Conservation (phyloP, 2,329 filamentous ascomycete genomes). For the Colletotrichum aenigma region DNA sequence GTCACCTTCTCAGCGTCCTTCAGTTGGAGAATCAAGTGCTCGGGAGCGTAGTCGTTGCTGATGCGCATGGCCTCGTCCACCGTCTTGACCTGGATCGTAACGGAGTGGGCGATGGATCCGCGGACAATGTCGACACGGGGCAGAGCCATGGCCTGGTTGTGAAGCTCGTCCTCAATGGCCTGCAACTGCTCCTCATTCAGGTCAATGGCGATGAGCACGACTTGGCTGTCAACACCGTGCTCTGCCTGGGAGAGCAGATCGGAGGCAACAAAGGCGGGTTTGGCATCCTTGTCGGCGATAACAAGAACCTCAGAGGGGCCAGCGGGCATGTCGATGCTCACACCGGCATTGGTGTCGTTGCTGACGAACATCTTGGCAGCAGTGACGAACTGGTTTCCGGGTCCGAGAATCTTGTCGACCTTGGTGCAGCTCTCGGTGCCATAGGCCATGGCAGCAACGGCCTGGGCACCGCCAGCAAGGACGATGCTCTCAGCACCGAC, state of each 20-base stretch:
- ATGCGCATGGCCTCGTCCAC: conserved; percentile 77
- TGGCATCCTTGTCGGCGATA: conserved; percentile 84
- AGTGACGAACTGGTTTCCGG: conserved; percentile 98
- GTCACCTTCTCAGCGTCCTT: conserved; percentile 76
- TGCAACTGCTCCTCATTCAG: conserved; percentile 73
- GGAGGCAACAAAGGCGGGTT: conserved; percentile 93
- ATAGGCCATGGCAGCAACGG: conserved; percentile 95
- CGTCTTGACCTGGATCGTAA: conserved; percentile 78
- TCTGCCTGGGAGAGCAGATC: conserved; percentile 95
- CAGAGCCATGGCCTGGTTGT: conserved; percentile 83
- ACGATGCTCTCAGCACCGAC: conserved; percentile 96
- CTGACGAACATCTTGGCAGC: conserved; percentile 98
- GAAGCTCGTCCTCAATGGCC: conserved; percentile 90
- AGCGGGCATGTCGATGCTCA: conserved; percentile 98
- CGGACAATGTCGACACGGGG: conserved; percentile 93
- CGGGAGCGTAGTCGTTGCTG: conserved; percentile 94
- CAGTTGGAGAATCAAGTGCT: conserved; percentile 93
- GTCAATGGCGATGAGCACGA: conserved; percentile 86
- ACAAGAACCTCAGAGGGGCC: conserved; percentile 98
- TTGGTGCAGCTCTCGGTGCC: conserved; percentile 93
- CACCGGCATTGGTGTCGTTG: conserved; percentile 94
- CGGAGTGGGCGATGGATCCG: conserved; percentile 87
- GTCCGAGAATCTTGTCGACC: conserved; percentile 98
- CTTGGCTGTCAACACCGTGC: conserved; percentile 95
- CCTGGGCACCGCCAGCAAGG: conserved; percentile 92